phyloP scores from a whole-genome alignment of 73 alveolate species.

The Tetrahymena malaccensis region DNA sequence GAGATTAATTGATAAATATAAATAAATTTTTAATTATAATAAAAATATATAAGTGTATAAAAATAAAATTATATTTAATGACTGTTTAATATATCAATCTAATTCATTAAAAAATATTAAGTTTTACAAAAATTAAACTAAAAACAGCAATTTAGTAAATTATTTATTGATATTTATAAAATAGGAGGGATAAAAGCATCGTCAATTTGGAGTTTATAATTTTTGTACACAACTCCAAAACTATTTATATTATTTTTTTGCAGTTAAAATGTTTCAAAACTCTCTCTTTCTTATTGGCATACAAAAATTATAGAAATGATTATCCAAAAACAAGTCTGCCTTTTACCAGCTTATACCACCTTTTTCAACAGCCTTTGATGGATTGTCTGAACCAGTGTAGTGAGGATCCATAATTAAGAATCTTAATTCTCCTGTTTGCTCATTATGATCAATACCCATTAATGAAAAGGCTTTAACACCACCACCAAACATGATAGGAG shows the following conservation, averaged over 20 bases:
- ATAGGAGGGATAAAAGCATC: too few relatives aligned
- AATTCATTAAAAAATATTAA: too few relatives aligned
- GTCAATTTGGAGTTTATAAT: too few relatives aligned
- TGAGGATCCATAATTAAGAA: slow-evolving; percentile 93
- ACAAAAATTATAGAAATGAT: slow-evolving; percentile 80
- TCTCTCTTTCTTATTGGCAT: slow-evolving; percentile 56
- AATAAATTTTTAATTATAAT: too few relatives aligned
- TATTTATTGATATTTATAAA: too few relatives aligned
- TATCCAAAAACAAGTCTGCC: slow-evolving; percentile 73
- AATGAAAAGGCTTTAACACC: slow-evolving; percentile 90
- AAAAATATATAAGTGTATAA: too few relatives aligned
- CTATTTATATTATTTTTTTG: too few relatives aligned
- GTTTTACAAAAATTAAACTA: too few relatives aligned
- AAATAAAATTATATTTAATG: too few relatives aligned
- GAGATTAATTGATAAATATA: background rate
- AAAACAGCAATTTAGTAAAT: too few relatives aligned
- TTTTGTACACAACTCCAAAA: too few relatives aligned
- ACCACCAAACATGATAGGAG: slow-evolving; percentile 97
- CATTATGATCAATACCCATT: slow-evolving; percentile 84
- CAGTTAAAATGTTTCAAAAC: background rate
- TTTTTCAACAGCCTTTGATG: slow-evolving; percentile 66
- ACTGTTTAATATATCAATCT: too few relatives aligned
- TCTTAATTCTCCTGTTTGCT: slow-evolving; percentile 68
- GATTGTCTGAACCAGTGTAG: slow-evolving; percentile 79
- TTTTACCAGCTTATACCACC: slow-evolving; percentile 92